phyloP scores from a whole-genome alignment of 768 basidiomycete species.

The Rhodotorula kratochvilovae region DNA sequence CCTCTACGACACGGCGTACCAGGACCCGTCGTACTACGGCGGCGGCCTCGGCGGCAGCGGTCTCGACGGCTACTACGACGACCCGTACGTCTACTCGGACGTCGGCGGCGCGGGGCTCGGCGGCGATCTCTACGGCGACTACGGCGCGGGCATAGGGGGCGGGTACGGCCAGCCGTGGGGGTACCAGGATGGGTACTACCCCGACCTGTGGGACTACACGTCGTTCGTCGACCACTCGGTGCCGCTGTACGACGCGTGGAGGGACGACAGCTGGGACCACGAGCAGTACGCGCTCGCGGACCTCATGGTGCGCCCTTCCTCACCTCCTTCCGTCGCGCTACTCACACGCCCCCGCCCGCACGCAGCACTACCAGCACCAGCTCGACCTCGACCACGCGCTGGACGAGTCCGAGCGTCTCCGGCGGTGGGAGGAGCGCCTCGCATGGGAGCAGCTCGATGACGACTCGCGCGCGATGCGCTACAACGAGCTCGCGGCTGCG shows the following conservation, averaged over 20 bases:
- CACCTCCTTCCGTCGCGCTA: too few relatives aligned
- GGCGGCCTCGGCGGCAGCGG: too few relatives aligned
- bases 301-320: conserved; percentile 15
- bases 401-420: conserved; percentile 7
- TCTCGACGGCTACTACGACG: neutral
- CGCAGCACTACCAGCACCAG: conserved; percentile 26
- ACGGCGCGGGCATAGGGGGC: too few relatives aligned
- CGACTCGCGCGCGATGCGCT: neutral
- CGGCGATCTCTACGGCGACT: neutral
- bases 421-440: conserved; percentile 26
- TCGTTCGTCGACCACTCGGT: neutral
- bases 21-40: too few relatives aligned
- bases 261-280: conserved; percentile 4
- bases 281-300: conserved; percentile 27
- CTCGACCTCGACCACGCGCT: conserved; percentile 28
- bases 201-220: conserved; percentile 8
- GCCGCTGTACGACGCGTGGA: conserved; percentile 8
- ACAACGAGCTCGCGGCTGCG: neutral
- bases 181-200: neutral
- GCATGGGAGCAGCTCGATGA: conserved; percentile 30
- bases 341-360: accelerated
- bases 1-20: neutral
- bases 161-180: neutral
- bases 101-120: neutral
- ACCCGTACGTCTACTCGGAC: neutral